phyloP scores from a whole-genome alignment of 768 basidiomycete genomes.

The Tylopilus rubrobrunneus region DNA sequence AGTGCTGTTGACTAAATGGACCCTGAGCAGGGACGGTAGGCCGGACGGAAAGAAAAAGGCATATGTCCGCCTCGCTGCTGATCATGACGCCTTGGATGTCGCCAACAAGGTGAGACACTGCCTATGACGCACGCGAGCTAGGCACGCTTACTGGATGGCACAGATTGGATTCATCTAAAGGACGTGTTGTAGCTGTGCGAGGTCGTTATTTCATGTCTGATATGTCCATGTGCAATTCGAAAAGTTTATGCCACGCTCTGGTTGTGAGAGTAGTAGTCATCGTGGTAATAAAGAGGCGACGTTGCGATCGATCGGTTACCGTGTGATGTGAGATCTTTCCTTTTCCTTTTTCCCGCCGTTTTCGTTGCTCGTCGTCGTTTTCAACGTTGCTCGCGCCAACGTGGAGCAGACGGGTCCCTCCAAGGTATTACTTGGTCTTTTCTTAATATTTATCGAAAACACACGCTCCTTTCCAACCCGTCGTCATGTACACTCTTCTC shows the following conservation, averaged over 20 bases:
- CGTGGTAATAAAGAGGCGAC: background rate
- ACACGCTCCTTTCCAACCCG: constrained; percentile 38
- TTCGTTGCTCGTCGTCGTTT: background rate
- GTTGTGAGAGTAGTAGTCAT: background rate
- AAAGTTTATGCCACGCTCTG: background rate
- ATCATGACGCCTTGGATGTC: constrained; percentile 94
- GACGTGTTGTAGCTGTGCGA: background rate
- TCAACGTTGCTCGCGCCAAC: background rate
- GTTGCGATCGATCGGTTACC: constrained; percentile 6
- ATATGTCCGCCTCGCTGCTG: constrained; percentile 91
- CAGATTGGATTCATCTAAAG: constrained; percentile 93
- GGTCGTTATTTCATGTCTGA: constrained; percentile 4
- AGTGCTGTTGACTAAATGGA: background rate
- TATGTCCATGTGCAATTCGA: background rate
- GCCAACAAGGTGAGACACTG: constrained; percentile 80
- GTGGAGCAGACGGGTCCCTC: constrained; percentile 8
- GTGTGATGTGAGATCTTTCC: constrained; percentile 17
- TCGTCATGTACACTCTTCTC: constrained; percentile 26
- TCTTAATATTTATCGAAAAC: background rate
- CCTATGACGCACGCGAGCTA: background rate
- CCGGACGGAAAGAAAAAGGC: constrained; percentile 99
- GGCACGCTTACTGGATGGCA: background rate
- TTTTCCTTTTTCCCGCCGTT: constrained; percentile 12
- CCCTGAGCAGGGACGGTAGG: constrained; percentile 36
- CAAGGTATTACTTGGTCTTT: background rate